Conservation (phyloP, 495 filamentous ascomycete genomes). For the Penicillium cinerascens region DNA sequence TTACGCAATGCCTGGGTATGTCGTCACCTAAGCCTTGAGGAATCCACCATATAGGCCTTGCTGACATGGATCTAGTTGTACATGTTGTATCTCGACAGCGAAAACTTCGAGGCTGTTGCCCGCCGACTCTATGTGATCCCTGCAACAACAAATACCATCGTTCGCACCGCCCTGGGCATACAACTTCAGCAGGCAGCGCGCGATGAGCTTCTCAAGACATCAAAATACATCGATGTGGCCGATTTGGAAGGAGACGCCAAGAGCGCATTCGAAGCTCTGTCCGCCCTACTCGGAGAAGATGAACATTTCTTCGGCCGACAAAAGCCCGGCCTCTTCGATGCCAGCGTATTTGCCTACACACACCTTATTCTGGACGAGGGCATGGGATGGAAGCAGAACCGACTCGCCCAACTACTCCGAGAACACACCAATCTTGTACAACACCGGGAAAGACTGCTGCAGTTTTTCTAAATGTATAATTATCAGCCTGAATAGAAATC, state of each 20-base stretch:
- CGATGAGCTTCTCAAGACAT: constrained; percentile 65
- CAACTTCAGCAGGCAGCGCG: constrained; percentile 69
- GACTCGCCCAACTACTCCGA: constrained; percentile 37
- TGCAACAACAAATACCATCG: constrained; percentile 55
- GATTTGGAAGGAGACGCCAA: constrained; percentile 64
- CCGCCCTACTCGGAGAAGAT: constrained; percentile 60
- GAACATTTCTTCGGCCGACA: constrained; percentile 63
- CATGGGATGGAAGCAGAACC: constrained; percentile 55
- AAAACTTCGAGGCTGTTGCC: constrained; percentile 62
- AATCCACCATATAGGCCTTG: not conserved
- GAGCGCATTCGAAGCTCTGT: constrained; percentile 72
- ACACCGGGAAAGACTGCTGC: constrained; percentile 50
- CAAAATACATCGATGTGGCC: constrained; percentile 56
- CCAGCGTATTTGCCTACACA: constrained; percentile 87
- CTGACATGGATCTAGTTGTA: constrained; percentile 54
- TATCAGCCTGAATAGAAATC: constrained; percentile 6
- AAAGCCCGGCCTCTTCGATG: constrained; percentile 75
- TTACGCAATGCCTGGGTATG: constrained; percentile 85
- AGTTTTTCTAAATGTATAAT: constrained; percentile 31
- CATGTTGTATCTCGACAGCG: constrained; percentile 67
- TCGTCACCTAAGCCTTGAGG: not conserved
- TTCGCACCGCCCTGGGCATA: constrained; percentile 58
- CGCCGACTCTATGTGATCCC: constrained; percentile 65
- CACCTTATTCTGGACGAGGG: constrained; percentile 65
- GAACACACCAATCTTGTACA: constrained; percentile 49